phyloP scores from a whole-genome alignment of 768 basidiomycete genomes.

The Leccinum imitatum region DNA sequence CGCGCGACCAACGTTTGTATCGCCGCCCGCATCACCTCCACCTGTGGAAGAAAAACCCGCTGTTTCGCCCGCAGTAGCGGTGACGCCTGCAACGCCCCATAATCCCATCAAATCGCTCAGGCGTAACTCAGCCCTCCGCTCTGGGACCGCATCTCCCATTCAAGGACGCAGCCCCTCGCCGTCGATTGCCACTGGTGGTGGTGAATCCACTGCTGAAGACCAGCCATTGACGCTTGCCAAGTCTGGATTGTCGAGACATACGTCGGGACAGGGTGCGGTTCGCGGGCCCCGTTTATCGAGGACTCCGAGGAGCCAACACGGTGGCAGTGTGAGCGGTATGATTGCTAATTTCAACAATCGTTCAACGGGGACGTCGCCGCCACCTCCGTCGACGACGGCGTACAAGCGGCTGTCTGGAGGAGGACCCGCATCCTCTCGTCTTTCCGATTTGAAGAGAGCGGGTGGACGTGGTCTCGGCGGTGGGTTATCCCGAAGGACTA shows the following conservation, averaged over 20 bases:
- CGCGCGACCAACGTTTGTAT: constrained; percentile 19
- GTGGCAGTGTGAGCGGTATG: constrained; percentile 51
- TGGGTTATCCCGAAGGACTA: constrained; percentile 68
- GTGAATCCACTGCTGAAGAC: constrained; percentile 33
- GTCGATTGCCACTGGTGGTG: constrained; percentile 22
- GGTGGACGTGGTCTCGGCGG: constrained; percentile 46
- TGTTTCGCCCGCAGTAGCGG: constrained; percentile 35
- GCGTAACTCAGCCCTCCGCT: constrained; percentile 35
- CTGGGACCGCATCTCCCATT: constrained; percentile 34
- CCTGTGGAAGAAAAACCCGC: constrained; percentile 17
- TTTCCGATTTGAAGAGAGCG: constrained; percentile 35
- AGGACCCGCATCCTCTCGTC: constrained; percentile 7
- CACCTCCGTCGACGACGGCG: constrained; percentile 33
- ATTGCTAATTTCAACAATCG: constrained; percentile 58
- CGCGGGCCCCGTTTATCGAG: constrained; percentile 53
- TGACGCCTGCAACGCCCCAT: constrained; percentile 50
- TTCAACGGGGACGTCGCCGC: constrained; percentile 37
- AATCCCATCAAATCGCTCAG: constrained; percentile 47
- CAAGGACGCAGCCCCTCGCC: constrained; percentile 46
- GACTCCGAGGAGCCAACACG: constrained; percentile 42
- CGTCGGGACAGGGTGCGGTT: constrained; percentile 41
- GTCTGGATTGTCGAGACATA: constrained; percentile 44
- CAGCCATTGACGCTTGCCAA: constrained; percentile 34
- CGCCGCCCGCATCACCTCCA: constrained; percentile 27
- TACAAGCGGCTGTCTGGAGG: constrained; percentile 49